Evolutionary conservation across 768 basidiomycete species (phyloP).

Genomic region (Lactarius quietus): DNA sequence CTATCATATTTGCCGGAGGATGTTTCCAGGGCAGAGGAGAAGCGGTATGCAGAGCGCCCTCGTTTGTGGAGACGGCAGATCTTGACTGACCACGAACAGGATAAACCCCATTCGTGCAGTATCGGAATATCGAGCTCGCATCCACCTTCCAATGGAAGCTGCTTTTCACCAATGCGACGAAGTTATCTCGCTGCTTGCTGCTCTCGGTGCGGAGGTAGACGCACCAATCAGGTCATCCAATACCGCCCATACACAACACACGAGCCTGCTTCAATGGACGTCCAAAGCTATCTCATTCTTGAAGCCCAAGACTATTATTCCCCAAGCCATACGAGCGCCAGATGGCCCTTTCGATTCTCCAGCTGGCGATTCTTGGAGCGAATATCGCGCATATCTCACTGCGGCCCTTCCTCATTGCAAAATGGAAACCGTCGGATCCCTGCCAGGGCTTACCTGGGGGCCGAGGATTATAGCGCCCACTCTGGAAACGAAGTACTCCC

Average conservation of each 20-base stretch:
- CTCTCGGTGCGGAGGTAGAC: conserved; percentile 31
- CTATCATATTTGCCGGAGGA: conserved; percentile 29
- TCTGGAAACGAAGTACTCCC: not conserved
- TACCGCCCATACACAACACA: not conserved
- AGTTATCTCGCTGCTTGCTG: conserved; percentile 31
- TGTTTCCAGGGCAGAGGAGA: conserved; percentile 28
- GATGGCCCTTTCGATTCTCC: not conserved
- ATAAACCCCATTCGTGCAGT: not conserved
- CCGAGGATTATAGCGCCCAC: not conserved
- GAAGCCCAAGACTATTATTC: not conserved
- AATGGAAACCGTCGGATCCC: not conserved
- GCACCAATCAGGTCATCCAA: conserved; percentile 1
- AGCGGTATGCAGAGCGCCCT: conserved; percentile 10
- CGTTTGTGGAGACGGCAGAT: too few relatives aligned
- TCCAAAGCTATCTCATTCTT: conserved; percentile 7
- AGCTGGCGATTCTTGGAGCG: conserved; percentile 2
- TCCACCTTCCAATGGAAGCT: conserved; percentile 30
- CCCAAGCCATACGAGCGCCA: not conserved
- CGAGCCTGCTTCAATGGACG: conserved; percentile 29
- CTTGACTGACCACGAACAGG: not conserved
- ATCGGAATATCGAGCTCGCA: not conserved
- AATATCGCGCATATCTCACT: conserved; percentile 7
- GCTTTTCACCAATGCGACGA: conserved; percentile 29
- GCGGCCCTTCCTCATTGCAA: not conserved
- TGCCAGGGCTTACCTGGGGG: not conserved